A percentile compares a stretch with the other conserved stretches of the same genome.
Evolutionary conservation across 1,139 yeast species (phyloP).

Genomic region (Wickerhamomyces sp.): DNA sequence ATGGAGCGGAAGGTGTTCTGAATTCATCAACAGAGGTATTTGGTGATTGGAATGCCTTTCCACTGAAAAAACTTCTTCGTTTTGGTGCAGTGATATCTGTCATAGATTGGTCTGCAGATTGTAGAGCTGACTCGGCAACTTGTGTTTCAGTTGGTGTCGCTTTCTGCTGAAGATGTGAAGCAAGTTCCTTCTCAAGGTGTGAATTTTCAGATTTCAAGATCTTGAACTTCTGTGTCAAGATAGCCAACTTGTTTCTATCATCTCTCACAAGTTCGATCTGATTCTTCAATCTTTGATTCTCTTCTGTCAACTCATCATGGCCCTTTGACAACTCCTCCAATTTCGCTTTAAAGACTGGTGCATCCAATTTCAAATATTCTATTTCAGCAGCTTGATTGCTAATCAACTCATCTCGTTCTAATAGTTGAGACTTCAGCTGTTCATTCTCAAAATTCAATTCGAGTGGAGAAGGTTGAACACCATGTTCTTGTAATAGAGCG

Average conservation of each 20-base stretch:
- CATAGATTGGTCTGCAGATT: too few species aligned
- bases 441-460: conserved; percentile 55
- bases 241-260: conserved; percentile 15
- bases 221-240: conserved; percentile 22
- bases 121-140: too few species aligned
- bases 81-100: too few species aligned
- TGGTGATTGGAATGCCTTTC: not conserved
- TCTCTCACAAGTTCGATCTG: conserved; percentile 26
- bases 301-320: conserved; percentile 38
- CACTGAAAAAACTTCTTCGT: conserved; percentile 1
- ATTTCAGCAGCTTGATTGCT: conserved; percentile 29
- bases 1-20: conserved; percentile 1
- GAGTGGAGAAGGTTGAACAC: conserved; percentile 46
- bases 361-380: conserved; percentile 21
- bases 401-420: conserved; percentile 43
- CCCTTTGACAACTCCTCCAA: conserved; percentile 37
- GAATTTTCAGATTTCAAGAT: conserved; percentile 25
- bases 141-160: too few species aligned
- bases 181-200: conserved; percentile 15
- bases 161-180: too few species aligned
- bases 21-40: not conserved
- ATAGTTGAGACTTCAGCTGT: conserved; percentile 41
- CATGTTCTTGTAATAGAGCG: conserved; percentile 50
- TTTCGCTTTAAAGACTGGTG: conserved; percentile 31
- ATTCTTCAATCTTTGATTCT: conserved; percentile 40